Percentiles rank a stretch among this genome's conserved stretches.
phyloP scores from a whole-genome alignment of 345 rosid species.

The Lepidium aucheri region DNA sequence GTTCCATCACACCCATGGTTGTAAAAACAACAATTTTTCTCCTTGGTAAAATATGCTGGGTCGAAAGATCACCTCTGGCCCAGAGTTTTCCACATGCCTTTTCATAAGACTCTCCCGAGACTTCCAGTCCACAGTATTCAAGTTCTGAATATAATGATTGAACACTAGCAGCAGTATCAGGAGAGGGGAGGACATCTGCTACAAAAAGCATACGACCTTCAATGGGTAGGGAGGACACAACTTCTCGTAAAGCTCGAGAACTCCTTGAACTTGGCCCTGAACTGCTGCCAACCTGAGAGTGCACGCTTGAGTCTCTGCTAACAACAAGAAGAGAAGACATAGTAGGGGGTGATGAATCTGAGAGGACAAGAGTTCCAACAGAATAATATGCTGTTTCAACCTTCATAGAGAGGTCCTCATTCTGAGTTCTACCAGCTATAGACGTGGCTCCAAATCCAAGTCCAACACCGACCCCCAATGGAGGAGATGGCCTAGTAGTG shows the following conservation, averaged over 20 bases:
- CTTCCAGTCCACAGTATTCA: slow-evolving; percentile 69
- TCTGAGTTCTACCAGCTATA: slow-evolving; percentile 66
- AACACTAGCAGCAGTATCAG: slow-evolving; percentile 71
- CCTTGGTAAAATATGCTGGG: slow-evolving; percentile 88
- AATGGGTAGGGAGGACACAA: slow-evolving; percentile 77
- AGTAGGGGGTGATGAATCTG: slow-evolving; percentile 86
- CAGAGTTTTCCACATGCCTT: slow-evolving; percentile 80
- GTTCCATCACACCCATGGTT: slow-evolving; percentile 98
- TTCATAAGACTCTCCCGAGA: slow-evolving; percentile 64
- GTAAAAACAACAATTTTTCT: slow-evolving; percentile 79
- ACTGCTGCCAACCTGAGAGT: slow-evolving; percentile 51
- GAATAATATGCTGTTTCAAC: slow-evolving; percentile 83
- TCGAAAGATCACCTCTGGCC: slow-evolving; percentile 92
- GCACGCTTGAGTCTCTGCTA: slow-evolving; percentile 73
- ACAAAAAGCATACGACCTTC: slow-evolving; percentile 99
- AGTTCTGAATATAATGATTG: slow-evolving; percentile 78
- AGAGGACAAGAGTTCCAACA: slow-evolving; percentile 84
- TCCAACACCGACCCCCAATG: slow-evolving; percentile 80
- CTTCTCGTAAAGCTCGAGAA: slow-evolving; percentile 79
- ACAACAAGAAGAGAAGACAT: slow-evolving; percentile 85
- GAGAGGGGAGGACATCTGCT: slow-evolving; percentile 78
- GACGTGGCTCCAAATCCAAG: slow-evolving; percentile 79
- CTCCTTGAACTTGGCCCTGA: slow-evolving; percentile 61
- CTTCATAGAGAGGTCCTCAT: slow-evolving; percentile 76
- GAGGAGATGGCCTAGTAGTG: slow-evolving; percentile 90